Evolutionary conservation across 1,284 basidiomycete species (phyloP).

Genomic region (Irpex sp.): DNA sequence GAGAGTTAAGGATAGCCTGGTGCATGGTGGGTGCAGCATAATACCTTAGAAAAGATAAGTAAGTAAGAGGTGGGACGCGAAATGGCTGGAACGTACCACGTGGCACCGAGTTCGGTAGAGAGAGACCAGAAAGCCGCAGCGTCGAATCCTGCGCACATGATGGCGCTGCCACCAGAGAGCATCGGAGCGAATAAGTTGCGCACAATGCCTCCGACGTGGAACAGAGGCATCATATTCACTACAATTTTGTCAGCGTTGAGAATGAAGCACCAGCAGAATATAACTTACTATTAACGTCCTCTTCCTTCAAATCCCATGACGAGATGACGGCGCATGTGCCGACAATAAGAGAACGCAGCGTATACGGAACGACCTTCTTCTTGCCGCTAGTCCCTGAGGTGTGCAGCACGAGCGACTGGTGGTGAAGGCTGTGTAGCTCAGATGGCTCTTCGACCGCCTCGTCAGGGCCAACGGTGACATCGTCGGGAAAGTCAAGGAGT

Average conservation of each 20-base stretch:
- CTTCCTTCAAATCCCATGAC: conserved; percentile 50
- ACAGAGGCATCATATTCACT: conserved; percentile 69
- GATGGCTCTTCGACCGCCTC: conserved; percentile 17
- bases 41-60: conserved; percentile 30
- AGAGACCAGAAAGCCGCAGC: conserved; percentile 59
- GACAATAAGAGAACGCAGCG: conserved; percentile 53
- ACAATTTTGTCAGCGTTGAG: neutral
- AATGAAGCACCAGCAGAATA: conserved; percentile 3
- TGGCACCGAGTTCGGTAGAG: conserved; percentile 40
- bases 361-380: conserved; percentile 59
- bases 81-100: conserved; percentile 38
- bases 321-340: conserved; percentile 56
- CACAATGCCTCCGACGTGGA: conserved; percentile 65
- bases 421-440: conserved; percentile 34
- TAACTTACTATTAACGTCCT: conserved; percentile 40
- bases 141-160: conserved; percentile 58
- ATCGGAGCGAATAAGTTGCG: conserved; percentile 61
- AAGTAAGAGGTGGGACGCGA: neutral
- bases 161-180: conserved; percentile 52
- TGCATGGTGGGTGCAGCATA: conserved; percentile 46
- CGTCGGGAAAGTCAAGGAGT: neutral
- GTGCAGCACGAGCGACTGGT: conserved; percentile 56
- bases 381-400: conserved; percentile 66
- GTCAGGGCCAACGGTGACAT: neutral
- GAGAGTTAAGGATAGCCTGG: conserved; percentile 40